A percentile compares a stretch with the other conserved stretches of the same genome.
phyloP scores from a whole-genome alignment of 306 rosid genomes.

The Trifolium dubium region DNA sequence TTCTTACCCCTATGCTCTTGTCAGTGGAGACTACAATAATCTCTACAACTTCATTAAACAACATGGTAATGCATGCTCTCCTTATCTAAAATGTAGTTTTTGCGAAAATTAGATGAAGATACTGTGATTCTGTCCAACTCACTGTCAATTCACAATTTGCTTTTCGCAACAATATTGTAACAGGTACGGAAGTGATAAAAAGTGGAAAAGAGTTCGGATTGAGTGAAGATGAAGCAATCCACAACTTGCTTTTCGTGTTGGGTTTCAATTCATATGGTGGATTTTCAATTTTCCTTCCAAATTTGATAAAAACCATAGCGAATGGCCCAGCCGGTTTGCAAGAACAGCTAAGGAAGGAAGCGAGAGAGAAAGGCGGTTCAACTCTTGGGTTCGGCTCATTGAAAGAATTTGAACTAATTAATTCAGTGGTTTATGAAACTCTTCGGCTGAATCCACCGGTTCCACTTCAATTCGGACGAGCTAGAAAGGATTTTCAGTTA shows the following conservation, averaged over 20 bases:
- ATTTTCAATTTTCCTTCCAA: slow-evolving; percentile 73
- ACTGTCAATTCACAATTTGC: too few relatives aligned
- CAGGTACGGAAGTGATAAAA: slow-evolving; percentile 69
- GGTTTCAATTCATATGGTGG: slow-evolving; percentile 97
- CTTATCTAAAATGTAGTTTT: too few relatives aligned
- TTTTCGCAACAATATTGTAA: background rate
- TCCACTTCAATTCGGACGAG: slow-evolving; percentile 80
- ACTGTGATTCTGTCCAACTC: too few relatives aligned
- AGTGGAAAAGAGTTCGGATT: slow-evolving; percentile 74
- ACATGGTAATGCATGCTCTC: slow-evolving; percentile 51
- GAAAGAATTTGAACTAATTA: slow-evolving; percentile 64
- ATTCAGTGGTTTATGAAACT: slow-evolving; percentile 77
- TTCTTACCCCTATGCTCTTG: slow-evolving; percentile 69
- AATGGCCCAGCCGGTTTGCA: slow-evolving; percentile 62
- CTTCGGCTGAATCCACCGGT: slow-evolving; percentile 91
- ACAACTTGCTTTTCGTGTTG: slow-evolving; percentile 75
- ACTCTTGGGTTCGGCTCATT: slow-evolving; percentile 64
- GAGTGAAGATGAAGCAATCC: slow-evolving; percentile 63
- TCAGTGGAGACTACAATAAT: slow-evolving; percentile 66
- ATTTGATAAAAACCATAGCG: slow-evolving; percentile 50
- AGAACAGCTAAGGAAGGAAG: slow-evolving; percentile 61
- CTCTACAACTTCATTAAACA: slow-evolving; percentile 60
- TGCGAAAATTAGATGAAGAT: too few relatives aligned
- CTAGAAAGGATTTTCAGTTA: slow-evolving; percentile 74
- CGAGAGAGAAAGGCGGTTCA: slow-evolving; percentile 60